Base-by-base conservation (phyloP, 164 flowering plant genomes). In the Vitis vinifera region DNA sequence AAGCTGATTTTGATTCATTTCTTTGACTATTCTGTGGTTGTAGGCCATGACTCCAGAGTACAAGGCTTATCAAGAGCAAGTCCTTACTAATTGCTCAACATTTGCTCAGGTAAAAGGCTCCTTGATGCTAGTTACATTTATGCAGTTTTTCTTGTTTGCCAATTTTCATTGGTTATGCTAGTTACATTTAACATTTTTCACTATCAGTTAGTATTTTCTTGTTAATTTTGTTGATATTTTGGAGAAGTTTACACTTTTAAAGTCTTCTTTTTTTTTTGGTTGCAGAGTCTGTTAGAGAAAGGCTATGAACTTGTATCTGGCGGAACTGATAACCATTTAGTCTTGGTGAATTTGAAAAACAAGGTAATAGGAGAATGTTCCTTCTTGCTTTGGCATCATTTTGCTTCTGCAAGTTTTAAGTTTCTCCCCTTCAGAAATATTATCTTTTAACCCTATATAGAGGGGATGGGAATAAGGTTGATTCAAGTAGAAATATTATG, bases 271-370 rank as follows among this genome's bases (percentile, higher is more conserved):
- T 3, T 31, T 37, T 37, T 37, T 37, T 37, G 44, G 44, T 71
- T 84, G 80, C 90, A 94, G 99, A 75, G 80, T 62, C 76, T 95
- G 82, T 9, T 50, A 3, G 79, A 81, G 72, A 78, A 60, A 31
- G 97, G 98, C 65, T 96, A 93, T 77, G 95, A 93, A 19, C 91
- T 96, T 74, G 99, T 96, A 16, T 93, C 98, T 73, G 99, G 97
- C 53, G 98, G 98, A 75, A 95, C 99, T 65, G 98, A 95, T 4
- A 95, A 93, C 83, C 98, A 95, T 81, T 74, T 95, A 51, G 97
- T 95, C 58, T 78, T 93, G 87, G 98, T 93, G 67, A 93, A 93
- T 71, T 75, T 84, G 70, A 84, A 80, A 73, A 82, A 75, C 78
- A 82, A 80, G 85, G 87, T 82, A 70, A 64, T 17, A 23, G 44